phyloP scores from a whole-genome alignment of 352 stramenopile species.

The Phytophthora pseudosyringae region DNA sequence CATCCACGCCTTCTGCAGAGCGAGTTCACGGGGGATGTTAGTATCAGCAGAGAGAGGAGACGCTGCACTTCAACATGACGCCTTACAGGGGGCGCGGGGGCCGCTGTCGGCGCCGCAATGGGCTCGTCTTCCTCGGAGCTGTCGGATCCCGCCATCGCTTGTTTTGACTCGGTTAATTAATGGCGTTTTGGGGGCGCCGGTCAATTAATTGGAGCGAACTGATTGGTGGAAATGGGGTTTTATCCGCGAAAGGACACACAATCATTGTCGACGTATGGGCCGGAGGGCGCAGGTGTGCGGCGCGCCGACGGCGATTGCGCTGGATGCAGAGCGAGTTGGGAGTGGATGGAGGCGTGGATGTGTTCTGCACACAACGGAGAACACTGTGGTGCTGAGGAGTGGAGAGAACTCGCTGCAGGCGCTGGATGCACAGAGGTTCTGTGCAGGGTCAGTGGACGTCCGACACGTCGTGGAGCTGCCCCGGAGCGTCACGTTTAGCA shows the following conservation, averaged over 20 bases:
- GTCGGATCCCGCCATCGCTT: slow-evolving; percentile 52
- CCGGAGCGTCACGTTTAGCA: slow-evolving; percentile 3
- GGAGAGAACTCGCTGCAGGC: slow-evolving; percentile 10
- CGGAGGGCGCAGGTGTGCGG: slow-evolving; percentile 10
- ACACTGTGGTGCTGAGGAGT: slow-evolving; percentile 12
- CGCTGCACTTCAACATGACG: background rate
- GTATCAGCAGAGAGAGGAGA: slow-evolving; percentile 5
- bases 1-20: slow-evolving; percentile 75
- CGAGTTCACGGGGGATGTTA: background rate
- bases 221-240: background rate
- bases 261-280: slow-evolving; percentile 7
- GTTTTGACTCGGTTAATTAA: slow-evolving; percentile 5
- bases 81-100: slow-evolving; percentile 21
- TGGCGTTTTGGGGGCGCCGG: slow-evolving; percentile 8
- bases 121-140: slow-evolving; percentile 90
- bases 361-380: slow-evolving; percentile 3
- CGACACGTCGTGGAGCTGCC: slow-evolving; percentile 18
- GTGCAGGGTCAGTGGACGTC: slow-evolving; percentile 5
- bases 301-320: slow-evolving; percentile 11
- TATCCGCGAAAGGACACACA: slow-evolving; percentile 15
- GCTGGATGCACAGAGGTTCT: slow-evolving; percentile 24
- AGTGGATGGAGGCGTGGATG: background rate
- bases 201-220: background rate
- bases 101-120: slow-evolving; percentile 42
- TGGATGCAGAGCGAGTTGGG: slow-evolving; percentile 11